Percentiles rank a stretch among this genome's conserved stretches.
Conservation (phyloP, 345 rosid species). For the Erucastrum elatum region DNA sequence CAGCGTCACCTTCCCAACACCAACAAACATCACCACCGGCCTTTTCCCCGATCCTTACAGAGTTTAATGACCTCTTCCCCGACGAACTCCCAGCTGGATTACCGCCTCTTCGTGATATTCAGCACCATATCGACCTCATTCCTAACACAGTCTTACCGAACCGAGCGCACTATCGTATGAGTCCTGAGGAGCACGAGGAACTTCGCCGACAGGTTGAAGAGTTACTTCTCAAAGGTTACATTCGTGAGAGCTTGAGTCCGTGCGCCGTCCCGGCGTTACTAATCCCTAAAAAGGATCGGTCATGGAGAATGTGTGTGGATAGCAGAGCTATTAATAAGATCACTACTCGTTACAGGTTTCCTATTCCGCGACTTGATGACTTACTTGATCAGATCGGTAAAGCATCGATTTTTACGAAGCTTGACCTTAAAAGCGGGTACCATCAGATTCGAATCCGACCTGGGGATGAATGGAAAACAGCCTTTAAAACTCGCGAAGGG, state of each 20-base stretch:
- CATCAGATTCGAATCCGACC: no score
- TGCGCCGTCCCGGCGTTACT: no score
- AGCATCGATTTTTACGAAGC: background rate
- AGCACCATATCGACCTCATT: background rate
- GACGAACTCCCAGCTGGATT: background rate
- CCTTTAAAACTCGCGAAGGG: no score
- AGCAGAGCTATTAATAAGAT: background rate
- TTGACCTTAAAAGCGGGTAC: background rate
- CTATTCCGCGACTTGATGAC: background rate
- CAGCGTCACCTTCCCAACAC: background rate
- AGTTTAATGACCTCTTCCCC: background rate
- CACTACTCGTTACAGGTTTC: no score
- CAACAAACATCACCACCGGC: background rate
- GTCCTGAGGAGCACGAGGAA: background rate
- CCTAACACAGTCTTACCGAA: no score
- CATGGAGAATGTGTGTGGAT: background rate
- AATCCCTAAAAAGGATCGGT: no score
- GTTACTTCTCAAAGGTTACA: no score
- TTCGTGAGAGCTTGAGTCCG: no score
- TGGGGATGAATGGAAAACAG: no score
- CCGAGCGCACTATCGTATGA: no score
- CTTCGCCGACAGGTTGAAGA: background rate
- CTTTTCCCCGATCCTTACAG: background rate
- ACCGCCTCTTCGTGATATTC: background rate
- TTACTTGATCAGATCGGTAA: background rate